phyloP scores from a whole-genome alignment of 176 grass and related monocot species.

The Avena eriantha region DNA sequence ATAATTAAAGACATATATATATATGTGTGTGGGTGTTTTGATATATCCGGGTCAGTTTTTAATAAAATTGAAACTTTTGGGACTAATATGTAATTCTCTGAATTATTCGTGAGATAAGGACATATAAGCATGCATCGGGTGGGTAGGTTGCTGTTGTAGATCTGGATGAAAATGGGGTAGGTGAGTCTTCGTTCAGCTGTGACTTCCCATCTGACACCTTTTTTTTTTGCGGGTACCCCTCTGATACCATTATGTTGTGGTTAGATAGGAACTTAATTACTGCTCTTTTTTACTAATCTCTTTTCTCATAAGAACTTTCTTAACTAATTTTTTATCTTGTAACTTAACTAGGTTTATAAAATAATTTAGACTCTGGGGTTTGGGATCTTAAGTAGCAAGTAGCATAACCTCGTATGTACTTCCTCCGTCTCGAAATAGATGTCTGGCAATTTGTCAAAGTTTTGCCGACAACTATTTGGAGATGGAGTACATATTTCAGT shows the following conservation, averaged over 20 bases:
- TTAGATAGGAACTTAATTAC: background rate
- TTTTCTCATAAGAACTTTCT: slow-evolving; percentile 1
- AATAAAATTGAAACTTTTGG: slow-evolving; percentile 38
- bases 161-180: slow-evolving; percentile 42
- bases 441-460: too few species aligned
- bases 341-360: background rate
- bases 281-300: background rate
- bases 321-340: background rate
- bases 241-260: background rate
- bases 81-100: background rate
- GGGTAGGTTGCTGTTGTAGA: slow-evolving; percentile 26
- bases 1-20: background rate
- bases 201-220: slow-evolving; percentile 8
- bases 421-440: too few species aligned
- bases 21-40: background rate
- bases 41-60: background rate
- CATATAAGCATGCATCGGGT: slow-evolving; percentile 5
- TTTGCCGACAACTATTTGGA: too few species aligned
- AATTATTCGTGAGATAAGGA: background rate
- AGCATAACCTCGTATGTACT: too few species aligned
- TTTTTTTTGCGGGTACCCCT: background rate
- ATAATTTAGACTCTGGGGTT: background rate
- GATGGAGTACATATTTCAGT: background rate
- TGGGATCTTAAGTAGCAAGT: background rate
- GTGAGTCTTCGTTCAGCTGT: slow-evolving; percentile 41